Conservation (phyloP, 129 eudicot species). For the Saussurea involucrata region DNA sequence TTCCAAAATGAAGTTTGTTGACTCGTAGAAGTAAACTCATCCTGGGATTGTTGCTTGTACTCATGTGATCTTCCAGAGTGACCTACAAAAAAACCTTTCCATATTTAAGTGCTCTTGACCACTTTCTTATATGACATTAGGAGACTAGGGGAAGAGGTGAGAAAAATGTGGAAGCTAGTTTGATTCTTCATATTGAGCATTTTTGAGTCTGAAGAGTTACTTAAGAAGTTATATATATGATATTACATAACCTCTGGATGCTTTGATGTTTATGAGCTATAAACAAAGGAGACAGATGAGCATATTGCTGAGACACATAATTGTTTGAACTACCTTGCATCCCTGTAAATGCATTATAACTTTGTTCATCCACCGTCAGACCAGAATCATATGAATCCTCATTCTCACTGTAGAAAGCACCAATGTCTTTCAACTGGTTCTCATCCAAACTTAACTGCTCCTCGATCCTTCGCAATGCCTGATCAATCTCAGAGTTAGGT, state of each 20-base stretch:
- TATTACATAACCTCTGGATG: conserved; percentile 3
- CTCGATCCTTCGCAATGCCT: conserved; percentile 59
- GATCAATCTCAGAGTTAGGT: conserved; percentile 42
- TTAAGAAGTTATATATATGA: neutral
- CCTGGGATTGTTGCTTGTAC: conserved; percentile 19
- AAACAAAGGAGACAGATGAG: conserved; percentile 35
- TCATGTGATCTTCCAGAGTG: conserved; percentile 27
- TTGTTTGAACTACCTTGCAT: conserved; percentile 35
- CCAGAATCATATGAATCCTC: conserved; percentile 41
- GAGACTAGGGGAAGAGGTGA: neutral
- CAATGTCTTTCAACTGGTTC: conserved; percentile 37
- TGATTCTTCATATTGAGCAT: neutral
- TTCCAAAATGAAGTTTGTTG: conserved; percentile 43
- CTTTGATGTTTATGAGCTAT: conserved; percentile 22
- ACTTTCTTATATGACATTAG: neutral
- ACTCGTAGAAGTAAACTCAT: conserved; percentile 15
- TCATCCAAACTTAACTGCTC: conserved; percentile 84
- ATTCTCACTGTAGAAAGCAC: conserved; percentile 33
- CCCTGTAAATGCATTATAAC: conserved; percentile 19
- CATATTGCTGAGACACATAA: conserved; percentile 31
- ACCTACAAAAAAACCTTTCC: conserved; percentile 30
- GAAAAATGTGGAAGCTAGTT: neutral
- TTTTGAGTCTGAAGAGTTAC: neutral
- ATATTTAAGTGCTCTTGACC: conserved; percentile 22
- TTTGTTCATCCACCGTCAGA: conserved; percentile 23